Base-by-base conservation (phyloP, 495 filamentous ascomycete genomes). In the Podospora pseudoanserina region DNA sequence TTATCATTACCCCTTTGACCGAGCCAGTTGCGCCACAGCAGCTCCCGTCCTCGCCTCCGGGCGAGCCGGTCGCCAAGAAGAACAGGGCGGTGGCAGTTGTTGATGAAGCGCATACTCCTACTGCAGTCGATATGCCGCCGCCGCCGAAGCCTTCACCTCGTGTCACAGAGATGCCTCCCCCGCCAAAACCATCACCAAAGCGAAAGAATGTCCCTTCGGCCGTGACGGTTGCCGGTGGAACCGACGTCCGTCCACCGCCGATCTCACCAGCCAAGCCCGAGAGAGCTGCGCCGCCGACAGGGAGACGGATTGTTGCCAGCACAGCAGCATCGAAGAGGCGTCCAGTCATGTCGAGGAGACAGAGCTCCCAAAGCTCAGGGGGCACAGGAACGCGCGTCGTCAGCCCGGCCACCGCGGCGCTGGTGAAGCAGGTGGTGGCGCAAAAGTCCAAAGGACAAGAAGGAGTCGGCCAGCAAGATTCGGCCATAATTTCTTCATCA, bases 291-390 rank as follows among this genome's bases (percentile, higher is more conserved):
- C 68, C 65, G 19, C 58, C 66, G 9, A 74, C 68, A 20, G 56
- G 72, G 1, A 80, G 77, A 70, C 82, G 74, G 65, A 76, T 81
- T 49, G 76, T 81, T 54, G 79, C 75, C 9, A 49, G 39, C 9
- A 49, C 7, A 13, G 76, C 76, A 20, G 73, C 77, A 15, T 77
- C 81, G 0, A 76, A 71, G 65, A 72, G 80, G 39, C 76, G 78
- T 64, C 79, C 80, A 0, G 75, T 72, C 13, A 72, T 82, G 62
- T 69, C 75, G 18, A 77, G 81, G 19, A 77, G 79, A 39, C 69
- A 72, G 57, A 81, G 80, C 62, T 82, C 81, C 4, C 81, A 83
- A 65, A 79, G 80, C 7, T 78, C 80, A 0, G 62, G 59, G 16
- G 26, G n/a, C 20, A 26, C 59, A 26, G 30, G 23, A 5, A 26